Evolutionary conservation across 2,329 filamentous ascomycete species (phyloP), one percentile per base, ranked within the genome.

Genomic region (Penicillium sclerotigenum): DNA sequence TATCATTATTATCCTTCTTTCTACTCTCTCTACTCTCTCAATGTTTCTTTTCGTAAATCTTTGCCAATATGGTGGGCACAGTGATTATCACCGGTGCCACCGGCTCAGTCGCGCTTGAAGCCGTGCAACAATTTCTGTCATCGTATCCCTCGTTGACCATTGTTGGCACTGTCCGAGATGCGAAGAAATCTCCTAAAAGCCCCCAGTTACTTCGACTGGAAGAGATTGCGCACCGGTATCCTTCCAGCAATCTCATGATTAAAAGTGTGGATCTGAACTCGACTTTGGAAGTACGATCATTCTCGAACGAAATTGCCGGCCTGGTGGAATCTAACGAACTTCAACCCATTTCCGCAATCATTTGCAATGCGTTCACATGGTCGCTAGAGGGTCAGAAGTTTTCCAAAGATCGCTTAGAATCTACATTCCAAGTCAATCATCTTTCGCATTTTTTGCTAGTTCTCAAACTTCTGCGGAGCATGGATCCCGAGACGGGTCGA

Each of bases 351-450:
- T 42, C 24, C 4, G 48, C 53, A 10, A 53, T 59, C 22, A 50
- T 59, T 8, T 59, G 57, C 46, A 59, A 59, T 28, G 57, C 57
- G 5, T 59, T 56, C 16, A 56, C 42, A 10, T 59, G 57, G 57
- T 56, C 54, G 1, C 41, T 59, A 16, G 18, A 47, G 3, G 57
- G 53, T 1, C 45, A 43, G 14, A 11, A 37, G 7, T 47, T 59
- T 22, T 56, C 57, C 3, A 29, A 29, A 8, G 57, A 59, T 50
- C 16, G 11, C 2, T 38, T 49, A 28, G 57, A 59, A 20, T 49
- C 36, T 14, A 50, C 48, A 3, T 57, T 59, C 29, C 57, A 59
- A 22, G 49, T 59, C 43, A 59, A 57, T 11, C 57, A 59, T 18
- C 57, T 59, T 20, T 26, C 57, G 29, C 57, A 59, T 22, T 52